Evolutionary conservation across 371 early-diverging fungal species (phyloP), one percentile per base, ranked within the genome.

Genomic region (Mucor velutinosus): DNA sequence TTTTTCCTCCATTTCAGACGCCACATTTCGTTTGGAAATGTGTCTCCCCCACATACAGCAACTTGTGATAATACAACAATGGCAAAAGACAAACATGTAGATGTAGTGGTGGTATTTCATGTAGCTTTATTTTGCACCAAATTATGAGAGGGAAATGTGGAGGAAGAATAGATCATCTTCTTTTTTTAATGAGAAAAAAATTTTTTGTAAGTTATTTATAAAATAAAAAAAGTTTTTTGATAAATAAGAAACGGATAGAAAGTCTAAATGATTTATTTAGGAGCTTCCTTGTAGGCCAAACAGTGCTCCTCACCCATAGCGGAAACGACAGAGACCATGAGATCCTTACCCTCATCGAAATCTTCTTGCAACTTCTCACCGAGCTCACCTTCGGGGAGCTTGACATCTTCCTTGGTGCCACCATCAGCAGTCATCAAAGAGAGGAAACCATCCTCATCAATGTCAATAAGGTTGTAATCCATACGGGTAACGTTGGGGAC

Each of bases 221-320:
- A 53, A 53, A 53, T 25, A 53, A 53, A 53, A 53, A 56, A 30
- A 56, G 56, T 32, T 56, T 56, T 30, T 56, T 56, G n/a, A 32
- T 56, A 56, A 56, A 53, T 21, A 53, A 25, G 27, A 53, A 37
- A 53, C 27, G 27, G 25, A 32, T 58, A 58, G 29, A 58, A 58
- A 58, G 35, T 27, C 27, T 32, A 58, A 59, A 59, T 37, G 19
- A 39, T 19, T 37, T 59, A 39, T 33, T 72, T 81, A 63, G 82
- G 76, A 62, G 82, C 76, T 76, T 81, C 79, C 77, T 81, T 81
- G 75, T 58, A 90, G 73, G 91, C 68, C 78, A 95, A 80, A 71
- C 87, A 89, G 74, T 87, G 88, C 88, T 98, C 97, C 82, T 96
- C 97, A 79, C 95, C 96, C 97, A 98, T 96, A 72, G 99, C 87